Conservation (phyloP, 495 filamentous ascomycete genomes). For the Daldinia grandis region DNA sequence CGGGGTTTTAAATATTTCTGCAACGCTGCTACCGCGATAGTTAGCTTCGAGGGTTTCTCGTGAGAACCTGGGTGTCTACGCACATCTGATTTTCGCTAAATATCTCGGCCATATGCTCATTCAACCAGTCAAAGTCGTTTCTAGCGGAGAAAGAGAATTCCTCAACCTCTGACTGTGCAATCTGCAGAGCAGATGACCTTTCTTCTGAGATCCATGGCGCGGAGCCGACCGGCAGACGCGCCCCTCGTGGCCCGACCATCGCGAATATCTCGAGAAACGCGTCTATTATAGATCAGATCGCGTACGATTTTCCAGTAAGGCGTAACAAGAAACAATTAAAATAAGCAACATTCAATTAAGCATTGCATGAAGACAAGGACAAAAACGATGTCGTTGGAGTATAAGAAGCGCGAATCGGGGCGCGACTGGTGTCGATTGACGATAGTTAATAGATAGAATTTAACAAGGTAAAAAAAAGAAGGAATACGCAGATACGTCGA, state of each 20-base stretch:
- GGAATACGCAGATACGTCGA: conserved; percentile 11
- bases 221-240: conserved; percentile 65
- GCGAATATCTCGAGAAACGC: conserved; percentile 39
- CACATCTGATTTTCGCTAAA: conserved; percentile 87
- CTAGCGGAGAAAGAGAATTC: conserved; percentile 88
- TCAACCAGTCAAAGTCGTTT: conserved; percentile 94
- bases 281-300: conserved; percentile 35
- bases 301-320: conserved; percentile 19
- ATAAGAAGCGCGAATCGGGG: not conserved
- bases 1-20: conserved; percentile 95
- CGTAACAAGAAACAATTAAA: conserved; percentile 2
- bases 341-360: conserved; percentile 31
- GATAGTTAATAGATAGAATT: conserved; percentile 17
- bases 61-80: conserved; percentile 42
- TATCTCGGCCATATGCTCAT: conserved; percentile 95
- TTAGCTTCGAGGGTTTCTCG: conserved; percentile 46
- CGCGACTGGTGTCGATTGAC: conserved; percentile 4
- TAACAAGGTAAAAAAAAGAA: conserved; percentile 3
- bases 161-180: conserved; percentile 74
- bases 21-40: conserved; percentile 69
- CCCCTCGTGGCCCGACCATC: conserved; percentile 61
- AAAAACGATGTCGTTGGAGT: conserved; percentile 1
- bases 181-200: conserved; percentile 55
- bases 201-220: conserved; percentile 64
- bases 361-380: conserved; percentile 27